A percentile compares a stretch with the other conserved stretches of the same genome.
These are phyloP conservation scores for Alternaria sp. DNA, from an alignment of 2,329 filamentous ascomycete species.

Conservation along the genomic window DNA sequence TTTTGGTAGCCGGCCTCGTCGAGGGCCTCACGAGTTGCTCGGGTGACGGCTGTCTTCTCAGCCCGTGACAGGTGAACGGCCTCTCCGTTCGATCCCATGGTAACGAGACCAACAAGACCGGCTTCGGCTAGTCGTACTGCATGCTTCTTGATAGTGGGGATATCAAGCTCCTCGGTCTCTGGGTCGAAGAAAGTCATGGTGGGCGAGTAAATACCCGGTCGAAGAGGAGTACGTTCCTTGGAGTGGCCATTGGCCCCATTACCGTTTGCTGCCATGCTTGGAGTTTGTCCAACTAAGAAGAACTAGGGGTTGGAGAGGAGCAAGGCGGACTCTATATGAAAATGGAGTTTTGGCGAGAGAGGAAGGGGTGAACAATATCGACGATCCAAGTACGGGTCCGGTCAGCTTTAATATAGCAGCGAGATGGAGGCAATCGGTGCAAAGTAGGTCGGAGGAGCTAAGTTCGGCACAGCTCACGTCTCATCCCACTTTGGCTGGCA, in stretches of 20 bases:
- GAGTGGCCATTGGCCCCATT: conserved; percentile 50
- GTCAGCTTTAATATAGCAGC: conserved; percentile 53
- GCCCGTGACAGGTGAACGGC: conserved; percentile 82
- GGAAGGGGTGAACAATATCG: conserved; percentile 28
- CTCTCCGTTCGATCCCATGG: conserved; percentile 91
- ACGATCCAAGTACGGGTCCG: conserved; percentile 32
- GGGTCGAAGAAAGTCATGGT: conserved; percentile 91
- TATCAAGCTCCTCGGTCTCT: conserved; percentile 83
- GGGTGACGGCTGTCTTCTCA: conserved; percentile 78
- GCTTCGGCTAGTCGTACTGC: conserved; percentile 78
- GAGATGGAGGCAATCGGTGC: conserved; percentile 45
- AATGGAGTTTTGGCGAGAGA: conserved; percentile 24
- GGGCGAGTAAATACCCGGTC: conserved; percentile 84
- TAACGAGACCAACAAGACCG: conserved; percentile 82
- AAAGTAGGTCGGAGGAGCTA: conserved; percentile 44
- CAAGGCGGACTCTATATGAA: conserved; percentile 7
- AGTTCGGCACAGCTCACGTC: conserved; percentile 39
- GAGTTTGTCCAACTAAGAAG: conserved; percentile 12
- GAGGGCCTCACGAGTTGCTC: conserved; percentile 80
- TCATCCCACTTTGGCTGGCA: conserved; percentile 42
- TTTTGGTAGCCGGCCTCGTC: conserved; percentile 79
- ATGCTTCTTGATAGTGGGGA: conserved; percentile 80
- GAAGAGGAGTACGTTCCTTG: conserved; percentile 65
- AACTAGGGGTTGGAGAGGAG: background rate
- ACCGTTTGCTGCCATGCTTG: conserved; percentile 43